Percentiles rank a stretch among this genome's conserved stretches.
phyloP scores from a whole-genome alignment of 306 rosid genomes.

The Trichosanthes truncata region DNA sequence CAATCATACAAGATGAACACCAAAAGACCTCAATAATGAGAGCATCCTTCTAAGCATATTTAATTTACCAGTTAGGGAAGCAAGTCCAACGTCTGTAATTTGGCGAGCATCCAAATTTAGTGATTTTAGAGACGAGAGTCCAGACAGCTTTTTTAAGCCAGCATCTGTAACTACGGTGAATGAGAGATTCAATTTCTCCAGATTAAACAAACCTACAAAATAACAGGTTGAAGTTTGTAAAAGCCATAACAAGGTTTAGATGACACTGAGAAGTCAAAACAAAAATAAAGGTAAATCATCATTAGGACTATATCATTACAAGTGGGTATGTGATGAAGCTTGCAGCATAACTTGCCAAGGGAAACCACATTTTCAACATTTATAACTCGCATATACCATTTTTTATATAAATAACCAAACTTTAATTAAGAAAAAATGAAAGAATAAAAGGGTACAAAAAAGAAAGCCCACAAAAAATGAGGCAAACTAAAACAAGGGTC shows the following conservation, averaged over 20 bases:
- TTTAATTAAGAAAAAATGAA: no score
- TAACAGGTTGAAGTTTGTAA: conserved; percentile 3
- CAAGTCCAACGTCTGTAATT: conserved; percentile 75
- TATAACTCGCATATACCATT: not conserved
- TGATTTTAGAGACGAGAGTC: conserved; percentile 76
- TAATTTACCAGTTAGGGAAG: conserved; percentile 72
- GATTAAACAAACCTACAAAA: conserved; percentile 59
- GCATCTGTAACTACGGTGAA: conserved; percentile 59
- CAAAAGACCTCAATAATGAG: not conserved
- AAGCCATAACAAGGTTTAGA: not conserved
- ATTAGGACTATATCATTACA: not conserved
- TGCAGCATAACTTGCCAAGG: not conserved
- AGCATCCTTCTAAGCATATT: conserved; percentile 13
- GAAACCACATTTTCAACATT: not conserved
- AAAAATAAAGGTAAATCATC: not conserved
- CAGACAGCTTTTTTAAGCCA: conserved; percentile 64
- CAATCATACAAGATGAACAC: not conserved
- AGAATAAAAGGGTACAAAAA: no score
- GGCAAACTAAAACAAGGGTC: not conserved
- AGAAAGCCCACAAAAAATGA: not conserved
- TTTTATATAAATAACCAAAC: no score
- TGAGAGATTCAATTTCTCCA: conserved; percentile 82
- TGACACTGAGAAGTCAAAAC: not conserved
- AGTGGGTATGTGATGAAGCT: not conserved
- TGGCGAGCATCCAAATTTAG: conserved; percentile 91